Base-by-base conservation (phyloP, 106 monocot genomes). In the Allium fistulosum region DNA sequence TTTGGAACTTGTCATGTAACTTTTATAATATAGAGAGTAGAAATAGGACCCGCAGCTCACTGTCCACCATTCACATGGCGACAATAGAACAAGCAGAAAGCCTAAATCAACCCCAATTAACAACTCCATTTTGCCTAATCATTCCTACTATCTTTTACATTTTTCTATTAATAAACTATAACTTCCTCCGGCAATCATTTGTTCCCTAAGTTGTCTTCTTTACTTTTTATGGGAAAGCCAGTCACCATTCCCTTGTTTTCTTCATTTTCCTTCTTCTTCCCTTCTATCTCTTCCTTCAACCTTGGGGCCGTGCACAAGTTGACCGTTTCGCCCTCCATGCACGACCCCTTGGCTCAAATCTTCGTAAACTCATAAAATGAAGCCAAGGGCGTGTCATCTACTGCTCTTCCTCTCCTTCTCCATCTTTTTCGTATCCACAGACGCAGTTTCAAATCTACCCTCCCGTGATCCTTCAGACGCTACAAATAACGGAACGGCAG, bases 61-160 rank as follows among this genome's bases (percentile, higher is more conserved):
- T 26, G 4, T 26, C 66, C 66, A 66, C 51, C 66, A 49, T 65
- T 47, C 66, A 66, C 66, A 52, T 66, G 66, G 66, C 66, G 66
- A 66, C 66, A 50, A 12, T 8, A 6, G 4, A 22, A 13, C 66
- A 49, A 1, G 65, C 65, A n/a, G 65, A 27, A 66, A 66, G 4
- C 66, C 22, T 12, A 51, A 51, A 10, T 26, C 51, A 62, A 11
- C 45, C 27, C 62, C 47, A 64, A 49, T 37, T 8, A n/a, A 49
- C 48, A 66, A 66, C n/a, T 49, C n/a, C 65, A 45, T 12, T 26
- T 1, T 49, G 26, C 50, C 26, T 49, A 15, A 15, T 59, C n/a
- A 18, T 65, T 49, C 10, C 10, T 6, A n/a, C n/a, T n/a, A 7
- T 22, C 49, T 11, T 48, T 7, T 51, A n/a, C 3, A 1, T 13